Evolutionary conservation across 192 early-diverging fungal genomes (phyloP), one percentile per base, ranked within the genome.

Genomic region (Martensiomyces pterosporus): DNA sequence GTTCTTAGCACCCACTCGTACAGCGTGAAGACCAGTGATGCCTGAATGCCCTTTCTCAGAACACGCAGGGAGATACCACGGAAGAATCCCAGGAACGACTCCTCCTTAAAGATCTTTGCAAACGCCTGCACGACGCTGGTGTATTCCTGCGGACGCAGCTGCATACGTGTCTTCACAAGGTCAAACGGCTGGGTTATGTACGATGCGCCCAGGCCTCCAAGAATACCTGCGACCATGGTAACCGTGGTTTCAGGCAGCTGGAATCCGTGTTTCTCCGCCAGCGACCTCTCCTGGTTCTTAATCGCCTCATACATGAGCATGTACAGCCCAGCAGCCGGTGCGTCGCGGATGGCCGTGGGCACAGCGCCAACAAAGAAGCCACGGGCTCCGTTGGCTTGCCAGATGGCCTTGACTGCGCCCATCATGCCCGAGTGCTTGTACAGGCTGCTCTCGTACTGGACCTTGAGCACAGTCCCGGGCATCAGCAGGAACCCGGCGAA

Each of bases 391-490:
- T 87, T 83, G 26, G 55, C 63, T 23, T 57, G 64, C 42, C 87
- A 58, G 53, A 97, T 97, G 1, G 80, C 81, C 6, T 49, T 47
- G 17, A 83, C 70, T 0, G 91, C 90, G 5, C 70, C 76, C 13
- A 55, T 64, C 37, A 94, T 76, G 51, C 82, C 83, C 43, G 73
- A 78, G 64, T 94, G 92, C 45, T 76, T 82, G 57, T 93, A 94
- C 36, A 91, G 67, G 26, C 85, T 87, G 61, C 90, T 92, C 83
- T 95, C 93, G 48, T 83, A 93, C 43, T 90, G 79, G 27, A 92
- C 85, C 74, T 97, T 97, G 43, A 97, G 78, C 25, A 94, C 85
- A 0, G 91, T 90, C n/a, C 90, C 82, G 0, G 93, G 93, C 93
- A 97, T 97, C 74, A 94, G 77, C 0, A 92, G 44, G 48, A 93